Base-by-base conservation (phyloP, 257 asterid genomes). In the Cynanchum wilfordii region DNA sequence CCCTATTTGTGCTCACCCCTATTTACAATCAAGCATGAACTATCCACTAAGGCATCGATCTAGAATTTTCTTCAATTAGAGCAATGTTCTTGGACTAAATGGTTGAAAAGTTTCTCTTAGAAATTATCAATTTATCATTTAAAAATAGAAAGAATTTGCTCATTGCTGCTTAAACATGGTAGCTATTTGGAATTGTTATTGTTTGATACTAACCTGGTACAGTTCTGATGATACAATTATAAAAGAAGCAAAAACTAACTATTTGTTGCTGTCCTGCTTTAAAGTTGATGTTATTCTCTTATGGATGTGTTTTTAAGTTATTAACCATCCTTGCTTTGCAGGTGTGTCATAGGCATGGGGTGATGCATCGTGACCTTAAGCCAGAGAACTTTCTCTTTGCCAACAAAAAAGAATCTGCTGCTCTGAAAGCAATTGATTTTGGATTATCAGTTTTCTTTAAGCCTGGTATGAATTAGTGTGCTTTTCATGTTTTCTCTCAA, bases 391-490 rank as follows among this genome's bases (percentile, higher is more conserved):
- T 88, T 75, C 90, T 64, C 50, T 64, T 86, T 63, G 86, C 86
- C 15, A 85, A 86, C 76, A 86, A 86, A 74, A 88, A 88, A 80
- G 95, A 88, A 86, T 75, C 87, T 9, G 82, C 91, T 57, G 83
- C 91, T 27, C 54, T 88, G 54, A 88, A 86, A 75, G 86, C 95
- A 66, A 86, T 86, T 69, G 94, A 88, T 77, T 88, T 88, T 70
- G 94, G 94, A 66, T 66, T 88, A 80, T 88, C 90, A 4, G 84
- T 86, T 52, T 86, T 88, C 83, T 88, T 86, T 82, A 88, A 87
- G 80, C 90, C 89, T 73, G 92, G 95, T 88, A 80, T 16, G 73
- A 40, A 40, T 54, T 49, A 54, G 51, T 65, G 36, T 64, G 44
- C 22, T 20, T 51, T 33, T 16, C 27, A 20, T 45, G 25, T 58